Evolutionary conservation across 2,329 filamentous ascomycete genomes (phyloP).

Genomic region (Dactylella cylindrospora): DNA sequence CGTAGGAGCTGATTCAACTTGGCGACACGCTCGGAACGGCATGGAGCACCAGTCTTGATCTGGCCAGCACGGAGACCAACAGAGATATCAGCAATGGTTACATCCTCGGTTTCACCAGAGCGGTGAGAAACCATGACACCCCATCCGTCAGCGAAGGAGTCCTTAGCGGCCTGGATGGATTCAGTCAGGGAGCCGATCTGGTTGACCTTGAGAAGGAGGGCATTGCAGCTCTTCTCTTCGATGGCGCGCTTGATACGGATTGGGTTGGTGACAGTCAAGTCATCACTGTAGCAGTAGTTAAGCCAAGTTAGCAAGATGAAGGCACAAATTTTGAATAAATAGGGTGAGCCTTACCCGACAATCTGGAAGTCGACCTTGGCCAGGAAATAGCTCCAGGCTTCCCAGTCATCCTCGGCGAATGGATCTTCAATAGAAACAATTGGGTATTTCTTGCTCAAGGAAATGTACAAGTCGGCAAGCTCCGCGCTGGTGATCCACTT

Average conservation of each 20-base stretch:
- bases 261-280: conserved; percentile 98
- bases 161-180: conserved; percentile 98
- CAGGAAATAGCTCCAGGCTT: conserved; percentile 99
- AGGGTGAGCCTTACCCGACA: conserved; percentile 62
- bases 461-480: conserved; percentile 87
- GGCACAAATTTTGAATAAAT: background rate
- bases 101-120: conserved; percentile 98
- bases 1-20: conserved; percentile 99
- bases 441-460: conserved; percentile 89
- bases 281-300: conserved; percentile 63
- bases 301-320: background rate
- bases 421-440: conserved; percentile 99
- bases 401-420: conserved; percentile 99
- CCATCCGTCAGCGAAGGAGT: conserved; percentile 93
- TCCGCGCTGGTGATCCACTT: conserved; percentile 99
- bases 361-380: conserved; percentile 99
- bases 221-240: conserved; percentile 97
- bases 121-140: conserved; percentile 99
- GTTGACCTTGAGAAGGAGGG: conserved; percentile 98
- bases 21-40: conserved; percentile 94
- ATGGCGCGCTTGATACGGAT: conserved; percentile 99
- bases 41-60: conserved; percentile 98
- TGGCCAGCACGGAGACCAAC: conserved; percentile 95
- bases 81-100: conserved; percentile 97
- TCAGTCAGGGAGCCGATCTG: conserved; percentile 99